Conservation (phyloP, 192 early-diverging fungal genomes). For the Helicostylum pulchrum region DNA sequence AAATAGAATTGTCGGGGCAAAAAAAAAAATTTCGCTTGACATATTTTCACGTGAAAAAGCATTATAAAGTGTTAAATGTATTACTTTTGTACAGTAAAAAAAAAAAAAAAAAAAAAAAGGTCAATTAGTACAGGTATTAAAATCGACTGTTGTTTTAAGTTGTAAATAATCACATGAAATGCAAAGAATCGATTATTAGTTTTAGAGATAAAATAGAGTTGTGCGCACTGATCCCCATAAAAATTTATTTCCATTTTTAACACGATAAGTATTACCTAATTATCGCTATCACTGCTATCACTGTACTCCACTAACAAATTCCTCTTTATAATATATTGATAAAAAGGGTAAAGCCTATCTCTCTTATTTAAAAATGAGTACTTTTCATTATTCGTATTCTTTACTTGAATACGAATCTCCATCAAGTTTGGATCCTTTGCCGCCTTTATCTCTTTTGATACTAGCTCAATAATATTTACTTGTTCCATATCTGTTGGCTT, state of each 20-base stretch:
- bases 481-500: slow-evolving; percentile 55
- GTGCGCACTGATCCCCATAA: no score
- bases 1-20: neutral
- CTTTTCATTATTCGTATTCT: slow-evolving; percentile 66
- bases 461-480: slow-evolving; percentile 67
- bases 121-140: no score
- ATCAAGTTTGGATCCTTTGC: slow-evolving; percentile 46
- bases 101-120: no score
- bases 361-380: slow-evolving; percentile 67
- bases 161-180: no score
- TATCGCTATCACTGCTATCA: neutral
- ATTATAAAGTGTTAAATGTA: no score
- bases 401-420: slow-evolving; percentile 71
- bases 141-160: no score
- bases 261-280: no score
- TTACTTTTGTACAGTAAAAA: no score
- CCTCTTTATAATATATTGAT: slow-evolving; percentile 58
- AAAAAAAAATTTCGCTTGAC: slow-evolving; percentile 13
- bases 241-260: no score
- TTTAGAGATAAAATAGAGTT: no score
- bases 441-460: slow-evolving; percentile 50
- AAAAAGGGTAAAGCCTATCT: slow-evolving; percentile 64
- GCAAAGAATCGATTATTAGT: no score
- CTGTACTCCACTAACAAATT: neutral
- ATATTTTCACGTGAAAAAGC: slow-evolving; percentile 32